phyloP scores from a whole-genome alignment of 2,329 filamentous ascomycete species.

The Xylariaceae sp. region DNA sequence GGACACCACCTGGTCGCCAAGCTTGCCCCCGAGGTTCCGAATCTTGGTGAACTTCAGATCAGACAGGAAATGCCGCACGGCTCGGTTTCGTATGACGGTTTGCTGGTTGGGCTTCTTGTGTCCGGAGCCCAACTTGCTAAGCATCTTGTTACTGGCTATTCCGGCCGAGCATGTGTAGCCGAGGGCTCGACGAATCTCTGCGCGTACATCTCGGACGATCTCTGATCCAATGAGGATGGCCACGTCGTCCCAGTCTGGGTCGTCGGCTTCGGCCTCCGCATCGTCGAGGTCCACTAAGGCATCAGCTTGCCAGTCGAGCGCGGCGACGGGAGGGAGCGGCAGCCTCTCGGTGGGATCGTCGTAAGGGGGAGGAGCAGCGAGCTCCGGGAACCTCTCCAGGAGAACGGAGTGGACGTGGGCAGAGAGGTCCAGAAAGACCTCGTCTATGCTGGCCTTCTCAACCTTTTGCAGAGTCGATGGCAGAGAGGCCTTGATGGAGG shows the following conservation, averaged over 20 bases:
- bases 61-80: constrained; percentile 68
- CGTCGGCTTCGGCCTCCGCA: constrained; percentile 62
- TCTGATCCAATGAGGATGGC: constrained; percentile 80
- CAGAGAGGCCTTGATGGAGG: constrained; percentile 66
- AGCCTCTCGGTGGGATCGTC: constrained; percentile 65
- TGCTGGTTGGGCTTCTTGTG: constrained; percentile 93
- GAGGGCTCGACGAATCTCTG: constrained; percentile 59
- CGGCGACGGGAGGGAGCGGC: constrained; percentile 60
- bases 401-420: constrained; percentile 72
- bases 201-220: constrained; percentile 71
- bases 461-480: constrained; percentile 61
- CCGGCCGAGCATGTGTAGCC: constrained; percentile 90
- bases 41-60: constrained; percentile 94
- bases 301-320: constrained; percentile 76
- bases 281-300: constrained; percentile 72
- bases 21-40: constrained; percentile 86
- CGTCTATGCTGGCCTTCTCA: constrained; percentile 92
- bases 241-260: constrained; percentile 96
- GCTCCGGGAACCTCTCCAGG: constrained; percentile 67
- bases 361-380: constrained; percentile 60
- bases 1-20: constrained; percentile 79
- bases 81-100: constrained; percentile 85
- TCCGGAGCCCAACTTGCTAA: constrained; percentile 86
- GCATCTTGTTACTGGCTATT: constrained; percentile 84
- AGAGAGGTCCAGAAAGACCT: constrained; percentile 90